Conservation (phyloP, 306 rosid genomes). For the Delonix regia region DNA sequence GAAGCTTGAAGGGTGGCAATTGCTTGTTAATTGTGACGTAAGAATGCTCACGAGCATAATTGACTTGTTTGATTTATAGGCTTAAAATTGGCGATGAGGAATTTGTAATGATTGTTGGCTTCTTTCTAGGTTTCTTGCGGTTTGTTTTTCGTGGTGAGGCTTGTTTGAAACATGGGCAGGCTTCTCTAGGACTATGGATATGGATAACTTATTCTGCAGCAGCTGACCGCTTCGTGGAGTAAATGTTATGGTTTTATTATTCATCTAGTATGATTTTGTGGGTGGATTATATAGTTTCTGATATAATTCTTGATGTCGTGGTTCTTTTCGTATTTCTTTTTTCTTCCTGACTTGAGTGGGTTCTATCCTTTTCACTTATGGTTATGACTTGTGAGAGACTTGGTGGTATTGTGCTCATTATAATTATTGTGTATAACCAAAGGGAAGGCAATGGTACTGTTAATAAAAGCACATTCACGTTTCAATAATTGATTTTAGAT, state of each 20-base stretch:
- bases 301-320: background rate
- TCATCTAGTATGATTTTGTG: conserved; percentile 35
- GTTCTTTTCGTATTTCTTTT: background rate
- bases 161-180: conserved; percentile 54
- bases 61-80: background rate
- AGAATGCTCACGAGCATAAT: conserved; percentile 1
- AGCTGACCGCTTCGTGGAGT: conserved; percentile 40
- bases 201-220: conserved; percentile 45
- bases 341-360: conserved; percentile 27
- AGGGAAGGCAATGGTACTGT: background rate
- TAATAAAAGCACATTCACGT: background rate
- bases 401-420: background rate
- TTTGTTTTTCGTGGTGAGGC: conserved; percentile 53
- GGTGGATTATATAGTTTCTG: conserved; percentile 17
- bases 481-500: background rate
- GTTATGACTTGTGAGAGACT: background rate
- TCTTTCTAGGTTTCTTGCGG: conserved; percentile 52
- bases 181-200: conserved; percentile 47
- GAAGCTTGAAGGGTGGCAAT: conserved; percentile 68
- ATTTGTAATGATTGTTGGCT: conserved; percentile 7
- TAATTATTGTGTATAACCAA: background rate
- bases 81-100: background rate
- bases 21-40: conserved; percentile 62
- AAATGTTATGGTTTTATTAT: conserved; percentile 34
- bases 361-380: background rate